phyloP scores from a whole-genome alignment of 83 land plant species.

The Picea abies region DNA sequence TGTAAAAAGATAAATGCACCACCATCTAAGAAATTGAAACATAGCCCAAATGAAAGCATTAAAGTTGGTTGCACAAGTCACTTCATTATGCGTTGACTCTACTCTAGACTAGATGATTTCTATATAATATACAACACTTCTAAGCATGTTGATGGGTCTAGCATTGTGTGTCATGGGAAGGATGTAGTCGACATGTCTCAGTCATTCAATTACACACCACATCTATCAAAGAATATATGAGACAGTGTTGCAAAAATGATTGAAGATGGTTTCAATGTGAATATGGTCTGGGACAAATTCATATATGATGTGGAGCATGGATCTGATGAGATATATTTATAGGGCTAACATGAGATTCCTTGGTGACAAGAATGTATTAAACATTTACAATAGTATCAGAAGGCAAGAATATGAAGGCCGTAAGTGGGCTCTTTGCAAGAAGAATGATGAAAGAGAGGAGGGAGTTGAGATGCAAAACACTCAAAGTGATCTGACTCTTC shows the following conservation, averaged over 20 bases:
- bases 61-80: conserved; percentile 77
- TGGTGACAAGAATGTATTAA: too few relatives aligned
- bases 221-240: too few relatives aligned
- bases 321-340: too few relatives aligned
- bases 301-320: too few relatives aligned
- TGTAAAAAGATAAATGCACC: conserved; percentile 66
- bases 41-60: conserved; percentile 67
- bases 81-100: conserved; percentile 67
- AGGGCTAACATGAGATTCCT: too few relatives aligned
- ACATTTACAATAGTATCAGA: too few relatives aligned
- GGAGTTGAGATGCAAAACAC: not conserved
- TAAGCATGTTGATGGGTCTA: conserved; percentile 66
- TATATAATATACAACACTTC: conserved; percentile 58
- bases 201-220: too few relatives aligned
- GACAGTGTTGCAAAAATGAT: too few relatives aligned
- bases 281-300: too few relatives aligned
- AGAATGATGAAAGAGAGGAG: not conserved
- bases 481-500: conserved; percentile 3
- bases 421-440: not conserved
- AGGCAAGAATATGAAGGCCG: not conserved
- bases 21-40: conserved; percentile 57
- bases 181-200: too few relatives aligned
- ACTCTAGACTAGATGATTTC: conserved; percentile 64
- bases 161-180: conserved; percentile 68
- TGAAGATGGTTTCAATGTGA: too few relatives aligned